phyloP scores from a whole-genome alignment of 2,329 filamentous ascomycete genomes.

The Lachnellula arida region DNA sequence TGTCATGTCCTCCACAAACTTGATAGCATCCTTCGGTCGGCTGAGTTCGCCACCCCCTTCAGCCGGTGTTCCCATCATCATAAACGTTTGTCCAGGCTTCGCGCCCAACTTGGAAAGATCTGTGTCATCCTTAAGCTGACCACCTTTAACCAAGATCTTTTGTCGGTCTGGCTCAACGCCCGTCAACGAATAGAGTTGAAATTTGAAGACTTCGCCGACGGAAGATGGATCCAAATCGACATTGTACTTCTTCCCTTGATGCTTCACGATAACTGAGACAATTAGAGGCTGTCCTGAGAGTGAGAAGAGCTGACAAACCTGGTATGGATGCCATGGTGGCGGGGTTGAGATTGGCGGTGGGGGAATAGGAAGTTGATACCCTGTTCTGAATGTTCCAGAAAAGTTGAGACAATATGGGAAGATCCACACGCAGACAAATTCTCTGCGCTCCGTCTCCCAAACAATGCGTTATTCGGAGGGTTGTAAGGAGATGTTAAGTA shows the following conservation, averaged over 20 bases:
- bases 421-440: background rate
- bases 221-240: constrained; percentile 83
- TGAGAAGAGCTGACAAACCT: constrained; percentile 21
- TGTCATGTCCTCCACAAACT: constrained; percentile 96
- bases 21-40: constrained; percentile 74
- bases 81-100: constrained; percentile 81
- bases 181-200: constrained; percentile 90
- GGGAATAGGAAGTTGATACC: background rate
- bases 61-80: constrained; percentile 92
- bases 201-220: constrained; percentile 90
- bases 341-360: constrained; percentile 20
- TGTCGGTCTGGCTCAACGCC: constrained; percentile 94
- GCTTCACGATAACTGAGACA: constrained; percentile 77
- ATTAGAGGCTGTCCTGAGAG: constrained; percentile 13
- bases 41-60: constrained; percentile 54
- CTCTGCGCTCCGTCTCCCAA: background rate
- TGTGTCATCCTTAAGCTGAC: constrained; percentile 92
- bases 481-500: background rate
- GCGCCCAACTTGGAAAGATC: constrained; percentile 78
- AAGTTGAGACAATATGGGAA: background rate
- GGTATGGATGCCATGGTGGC: constrained; percentile 32
- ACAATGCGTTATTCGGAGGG: background rate
- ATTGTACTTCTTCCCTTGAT: constrained; percentile 92
- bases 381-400: background rate
- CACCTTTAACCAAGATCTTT: constrained; percentile 91